phyloP scores from a whole-genome alignment of 306 rosid species.

The Betula pendula region DNA sequence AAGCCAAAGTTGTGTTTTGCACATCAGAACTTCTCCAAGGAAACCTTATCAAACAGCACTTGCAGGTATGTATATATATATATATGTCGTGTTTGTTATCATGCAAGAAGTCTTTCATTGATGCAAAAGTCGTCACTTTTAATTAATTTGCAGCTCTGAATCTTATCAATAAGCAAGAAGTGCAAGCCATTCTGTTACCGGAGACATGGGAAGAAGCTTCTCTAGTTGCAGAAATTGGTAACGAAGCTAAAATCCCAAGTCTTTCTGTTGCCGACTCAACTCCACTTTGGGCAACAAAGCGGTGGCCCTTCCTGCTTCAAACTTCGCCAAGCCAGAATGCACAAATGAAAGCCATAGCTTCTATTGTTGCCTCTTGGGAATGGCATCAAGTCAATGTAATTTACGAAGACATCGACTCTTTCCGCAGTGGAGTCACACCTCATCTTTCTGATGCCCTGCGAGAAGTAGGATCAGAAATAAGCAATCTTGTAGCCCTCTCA shows the following conservation, averaged over 20 bases:
- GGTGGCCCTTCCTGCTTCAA: constrained; percentile 47
- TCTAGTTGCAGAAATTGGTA: constrained; percentile 44
- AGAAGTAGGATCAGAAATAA: constrained; percentile 29
- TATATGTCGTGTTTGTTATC: too few relatives aligned
- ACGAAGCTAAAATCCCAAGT: constrained; percentile 33
- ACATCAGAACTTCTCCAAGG: constrained; percentile 27
- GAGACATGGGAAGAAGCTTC: constrained; percentile 50
- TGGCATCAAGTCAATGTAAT: constrained; percentile 43
- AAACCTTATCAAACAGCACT: constrained; percentile 44
- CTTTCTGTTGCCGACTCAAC: constrained; percentile 39
- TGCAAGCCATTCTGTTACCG: constrained; percentile 48
- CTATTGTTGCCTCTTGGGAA: constrained; percentile 44
- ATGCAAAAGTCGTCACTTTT: background rate
- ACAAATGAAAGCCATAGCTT: constrained; percentile 52
- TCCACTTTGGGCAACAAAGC: constrained; percentile 47
- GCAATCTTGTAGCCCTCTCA: constrained; percentile 32
- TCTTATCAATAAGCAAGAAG: constrained; percentile 28
- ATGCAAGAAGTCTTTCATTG: background rate
- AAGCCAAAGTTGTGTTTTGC: constrained; percentile 30
- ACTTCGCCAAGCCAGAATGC: constrained; percentile 26
- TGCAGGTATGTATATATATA: constrained; percentile 33
- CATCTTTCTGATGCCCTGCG: constrained; percentile 31
- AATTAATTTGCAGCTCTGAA: constrained; percentile 41
- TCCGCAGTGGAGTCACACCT: constrained; percentile 34
- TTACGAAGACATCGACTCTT: constrained; percentile 42